These are phyloP conservation scores for Trichophyton equinum DNA, from an alignment of 2,329 filamentous ascomycete genomes.

Conservation along the genomic window DNA sequence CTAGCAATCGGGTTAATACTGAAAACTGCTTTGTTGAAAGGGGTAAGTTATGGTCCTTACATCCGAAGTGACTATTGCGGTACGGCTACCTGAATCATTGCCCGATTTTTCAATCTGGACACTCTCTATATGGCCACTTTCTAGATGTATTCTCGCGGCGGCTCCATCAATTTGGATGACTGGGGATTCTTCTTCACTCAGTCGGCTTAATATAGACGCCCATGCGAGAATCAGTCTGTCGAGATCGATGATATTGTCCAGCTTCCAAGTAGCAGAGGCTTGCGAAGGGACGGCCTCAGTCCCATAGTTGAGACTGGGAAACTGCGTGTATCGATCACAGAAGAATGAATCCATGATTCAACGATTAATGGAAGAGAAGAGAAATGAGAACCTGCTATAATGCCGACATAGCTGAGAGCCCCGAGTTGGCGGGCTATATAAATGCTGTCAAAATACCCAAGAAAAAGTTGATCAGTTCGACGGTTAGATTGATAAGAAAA, in stretches of 20 bases:
- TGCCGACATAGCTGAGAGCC: not conserved
- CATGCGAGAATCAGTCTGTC: conserved; percentile 16
- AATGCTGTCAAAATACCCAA: not conserved
- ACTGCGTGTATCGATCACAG: conserved; percentile 10
- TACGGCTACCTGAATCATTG: conserved; percentile 14
- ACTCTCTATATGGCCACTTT: conserved; percentile 12
- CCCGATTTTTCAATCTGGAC: conserved; percentile 12
- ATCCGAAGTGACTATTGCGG: conserved; percentile 18
- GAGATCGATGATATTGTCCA: conserved; percentile 3
- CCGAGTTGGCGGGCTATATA: not conserved
- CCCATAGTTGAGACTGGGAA: conserved; percentile 14
- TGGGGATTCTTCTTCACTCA: conserved; percentile 24
- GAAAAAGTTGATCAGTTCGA: not conserved
- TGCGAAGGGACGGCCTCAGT: conserved; percentile 2
- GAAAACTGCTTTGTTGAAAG: not conserved
- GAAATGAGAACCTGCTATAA: not conserved
- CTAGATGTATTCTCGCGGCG: conserved; percentile 20
- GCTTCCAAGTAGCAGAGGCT: conserved; percentile 8
- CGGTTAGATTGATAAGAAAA: not conserved
- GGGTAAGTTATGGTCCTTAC: conserved; percentile 7
- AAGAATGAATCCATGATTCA: not conserved
- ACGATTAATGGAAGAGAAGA: not conserved
- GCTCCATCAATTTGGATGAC: conserved; percentile 21
- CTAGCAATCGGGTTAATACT: not conserved
- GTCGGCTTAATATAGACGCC: conserved; percentile 20